Conservation (phyloP, 192 early-diverging fungal genomes). For the Radiomyces spectabilis region DNA sequence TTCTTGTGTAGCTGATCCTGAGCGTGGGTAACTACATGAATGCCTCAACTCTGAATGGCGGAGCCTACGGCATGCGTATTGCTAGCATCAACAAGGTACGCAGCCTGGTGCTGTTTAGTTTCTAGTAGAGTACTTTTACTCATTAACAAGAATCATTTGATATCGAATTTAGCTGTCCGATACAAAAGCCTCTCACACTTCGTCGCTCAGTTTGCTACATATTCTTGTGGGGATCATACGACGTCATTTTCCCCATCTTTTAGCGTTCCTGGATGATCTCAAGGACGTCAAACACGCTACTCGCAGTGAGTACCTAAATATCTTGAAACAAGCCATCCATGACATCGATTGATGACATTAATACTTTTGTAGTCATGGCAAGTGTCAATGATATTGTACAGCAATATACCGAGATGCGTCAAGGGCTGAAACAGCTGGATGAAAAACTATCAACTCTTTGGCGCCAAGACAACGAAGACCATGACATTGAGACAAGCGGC, state of each 20-base stretch:
- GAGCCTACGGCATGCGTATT: slow-evolving; percentile 77
- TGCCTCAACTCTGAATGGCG: slow-evolving; percentile 63
- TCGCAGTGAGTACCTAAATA: slow-evolving; percentile 26
- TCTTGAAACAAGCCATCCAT: not conserved
- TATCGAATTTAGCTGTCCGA: slow-evolving; percentile 58
- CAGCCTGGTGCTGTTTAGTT: too few relatives aligned
- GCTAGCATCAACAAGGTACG: slow-evolving; percentile 68
- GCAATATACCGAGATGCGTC: slow-evolving; percentile 23
- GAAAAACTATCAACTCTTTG: slow-evolving; percentile 32
- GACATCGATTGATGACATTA: not conserved
- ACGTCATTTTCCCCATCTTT: slow-evolving; percentile 48
- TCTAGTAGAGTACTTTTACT: too few relatives aligned
- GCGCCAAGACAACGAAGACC: slow-evolving; percentile 23
- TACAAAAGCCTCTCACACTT: slow-evolving; percentile 63
- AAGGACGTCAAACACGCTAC: slow-evolving; percentile 57
- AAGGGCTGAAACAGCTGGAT: slow-evolving; percentile 34
- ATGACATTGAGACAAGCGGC: too few relatives aligned
- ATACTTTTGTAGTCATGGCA: slow-evolving; percentile 7
- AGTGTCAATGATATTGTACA: slow-evolving; percentile 26
- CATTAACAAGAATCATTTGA: too few relatives aligned
- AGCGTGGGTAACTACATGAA: slow-evolving; percentile 84
- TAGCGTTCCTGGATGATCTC: slow-evolving; percentile 60
- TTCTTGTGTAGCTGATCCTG: slow-evolving; percentile 48
- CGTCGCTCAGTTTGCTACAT: slow-evolving; percentile 64
- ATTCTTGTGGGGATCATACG: slow-evolving; percentile 60